Evolutionary conservation across 495 filamentous ascomycete species (phyloP).

Genomic region (Hypoxylon fuscum): DNA sequence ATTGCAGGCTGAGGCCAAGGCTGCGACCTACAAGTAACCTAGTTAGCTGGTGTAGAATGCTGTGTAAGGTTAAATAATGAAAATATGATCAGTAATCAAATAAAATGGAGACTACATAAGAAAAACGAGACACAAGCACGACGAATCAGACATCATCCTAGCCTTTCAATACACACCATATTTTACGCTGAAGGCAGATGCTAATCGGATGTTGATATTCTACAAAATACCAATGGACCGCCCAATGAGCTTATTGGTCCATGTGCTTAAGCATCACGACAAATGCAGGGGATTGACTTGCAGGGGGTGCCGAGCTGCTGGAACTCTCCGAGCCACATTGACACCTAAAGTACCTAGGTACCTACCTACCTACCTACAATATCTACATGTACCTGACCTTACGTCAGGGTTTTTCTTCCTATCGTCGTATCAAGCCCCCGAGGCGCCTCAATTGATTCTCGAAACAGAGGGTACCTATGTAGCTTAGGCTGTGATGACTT

Average conservation of each 20-base stretch:
- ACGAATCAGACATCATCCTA: neutral
- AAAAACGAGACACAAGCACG: conserved; percentile 5
- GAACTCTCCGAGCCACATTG: conserved; percentile 14
- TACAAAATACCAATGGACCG: conserved; percentile 7
- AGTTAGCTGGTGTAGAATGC: conserved; percentile 2
- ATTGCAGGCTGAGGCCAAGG: conserved; percentile 24
- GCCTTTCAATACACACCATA: conserved; percentile 5
- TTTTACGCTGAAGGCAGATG: neutral
- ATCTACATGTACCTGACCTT: too few relatives aligned
- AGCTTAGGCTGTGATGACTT: too few relatives aligned
- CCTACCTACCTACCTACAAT: neutral
- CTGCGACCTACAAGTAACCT: conserved; percentile 6
- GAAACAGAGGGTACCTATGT: too few relatives aligned
- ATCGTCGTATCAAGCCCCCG: too few relatives aligned
- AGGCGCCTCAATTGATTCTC: too few relatives aligned
- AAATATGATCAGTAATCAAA: conserved; percentile 38
- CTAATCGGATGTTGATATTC: conserved; percentile 5
- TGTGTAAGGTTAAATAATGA: conserved; percentile 26
- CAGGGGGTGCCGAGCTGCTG: conserved; percentile 34
- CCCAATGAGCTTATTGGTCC: conserved; percentile 6
- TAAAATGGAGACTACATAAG: conserved; percentile 1
- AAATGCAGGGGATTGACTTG: conserved; percentile 3
- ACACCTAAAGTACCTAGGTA: neutral
- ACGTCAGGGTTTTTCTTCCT: too few relatives aligned
- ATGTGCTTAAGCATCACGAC: conserved; percentile 5